phyloP scores from a whole-genome alignment of 495 filamentous ascomycete species.

The Hypomontagnella monticulosa region DNA sequence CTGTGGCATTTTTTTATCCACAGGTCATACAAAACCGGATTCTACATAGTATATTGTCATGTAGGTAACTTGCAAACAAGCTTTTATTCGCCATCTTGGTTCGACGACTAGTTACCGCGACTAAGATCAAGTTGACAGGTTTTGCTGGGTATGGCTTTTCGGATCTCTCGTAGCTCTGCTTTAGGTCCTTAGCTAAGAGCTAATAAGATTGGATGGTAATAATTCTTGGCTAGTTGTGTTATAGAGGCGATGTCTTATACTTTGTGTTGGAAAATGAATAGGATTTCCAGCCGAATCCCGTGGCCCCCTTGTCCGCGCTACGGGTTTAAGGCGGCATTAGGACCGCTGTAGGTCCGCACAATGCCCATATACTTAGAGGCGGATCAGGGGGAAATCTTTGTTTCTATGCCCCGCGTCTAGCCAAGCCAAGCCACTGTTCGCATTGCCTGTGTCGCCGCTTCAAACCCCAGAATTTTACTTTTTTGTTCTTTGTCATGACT shows the following conservation, averaged over 20 bases:
- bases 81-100: neutral
- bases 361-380: too few relatives aligned
- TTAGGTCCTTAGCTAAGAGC: neutral
- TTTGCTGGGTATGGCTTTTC: too few relatives aligned
- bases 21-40: too few relatives aligned
- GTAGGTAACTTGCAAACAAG: neutral
- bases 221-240: too few relatives aligned
- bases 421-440: slow-evolving; percentile 25
- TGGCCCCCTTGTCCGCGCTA: neutral
- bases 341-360: too few relatives aligned
- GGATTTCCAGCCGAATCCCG: neutral
- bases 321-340: slow-evolving; percentile 11
- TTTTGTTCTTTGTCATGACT: neutral
- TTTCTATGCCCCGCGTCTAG: slow-evolving; percentile 26
- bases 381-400: neutral
- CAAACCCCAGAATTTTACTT: slow-evolving; percentile 7
- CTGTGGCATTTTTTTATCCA: too few relatives aligned
- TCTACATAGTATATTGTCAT: neutral
- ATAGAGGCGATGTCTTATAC: too few relatives aligned
- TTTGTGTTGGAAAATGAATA: neutral
- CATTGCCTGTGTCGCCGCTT: slow-evolving; percentile 12
- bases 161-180: too few relatives aligned
- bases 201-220: neutral
- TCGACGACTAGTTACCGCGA: neutral
- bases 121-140: slow-evolving; percentile 2